These are phyloP conservation scores for Xylaria polymorpha DNA, from an alignment of 2,329 filamentous ascomycete species.

Conservation along the genomic window DNA sequence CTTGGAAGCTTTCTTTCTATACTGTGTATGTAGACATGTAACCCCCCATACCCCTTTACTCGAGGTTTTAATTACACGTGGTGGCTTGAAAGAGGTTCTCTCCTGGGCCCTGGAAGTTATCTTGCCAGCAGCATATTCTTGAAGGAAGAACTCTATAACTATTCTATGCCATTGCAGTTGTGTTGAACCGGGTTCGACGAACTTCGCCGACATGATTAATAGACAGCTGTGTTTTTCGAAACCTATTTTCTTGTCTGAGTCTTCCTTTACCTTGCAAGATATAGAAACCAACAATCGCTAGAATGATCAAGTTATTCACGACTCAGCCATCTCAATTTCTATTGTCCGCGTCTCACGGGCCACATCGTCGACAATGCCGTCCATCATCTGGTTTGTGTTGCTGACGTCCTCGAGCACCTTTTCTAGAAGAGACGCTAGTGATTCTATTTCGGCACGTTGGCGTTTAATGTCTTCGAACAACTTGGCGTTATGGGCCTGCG, in stretches of 20 bases:
- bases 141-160: neutral
- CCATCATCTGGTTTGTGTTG: conserved; percentile 62
- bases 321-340: conserved; percentile 54
- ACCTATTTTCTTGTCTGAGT: too few species aligned
- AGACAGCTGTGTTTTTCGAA: neutral
- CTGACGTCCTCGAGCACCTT: conserved; percentile 65
- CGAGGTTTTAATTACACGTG: neutral
- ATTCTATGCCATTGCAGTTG: neutral
- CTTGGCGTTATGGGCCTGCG: conserved; percentile 66
- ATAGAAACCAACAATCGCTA: neutral
- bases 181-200: neutral
- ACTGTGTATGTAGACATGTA: neutral
- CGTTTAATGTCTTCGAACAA: conserved; percentile 62
- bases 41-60: neutral
- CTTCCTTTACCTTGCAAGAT: neutral
- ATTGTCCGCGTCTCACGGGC: conserved; percentile 62
- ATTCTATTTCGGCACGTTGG: conserved; percentile 67
- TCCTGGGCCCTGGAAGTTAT: neutral
- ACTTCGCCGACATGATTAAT: neutral
- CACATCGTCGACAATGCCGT: conserved; percentile 60
- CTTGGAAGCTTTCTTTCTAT: neutral
- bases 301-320: conserved; percentile 15
- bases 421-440: conserved; percentile 63
- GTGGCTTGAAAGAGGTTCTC: neutral
- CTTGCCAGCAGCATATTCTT: neutral